phyloP scores from a whole-genome alignment of 2,329 filamentous ascomycete genomes.

The Ophiostoma ulmi region DNA sequence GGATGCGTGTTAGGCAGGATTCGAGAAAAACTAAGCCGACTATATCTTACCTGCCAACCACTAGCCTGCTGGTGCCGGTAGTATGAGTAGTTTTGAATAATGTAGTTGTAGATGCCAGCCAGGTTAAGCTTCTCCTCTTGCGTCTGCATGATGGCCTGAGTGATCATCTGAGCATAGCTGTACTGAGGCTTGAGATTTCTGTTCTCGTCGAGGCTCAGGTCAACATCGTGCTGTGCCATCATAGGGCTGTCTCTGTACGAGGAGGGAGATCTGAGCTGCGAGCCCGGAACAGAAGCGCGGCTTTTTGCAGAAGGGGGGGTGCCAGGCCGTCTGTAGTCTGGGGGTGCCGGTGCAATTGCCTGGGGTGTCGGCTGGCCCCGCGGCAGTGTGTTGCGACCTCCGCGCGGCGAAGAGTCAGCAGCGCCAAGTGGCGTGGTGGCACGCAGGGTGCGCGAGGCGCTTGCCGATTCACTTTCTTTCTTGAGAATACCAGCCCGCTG shows the following conservation, averaged over 20 bases:
- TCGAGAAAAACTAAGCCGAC: neutral
- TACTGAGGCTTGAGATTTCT: slow-evolving; percentile 92
- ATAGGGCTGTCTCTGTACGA: slow-evolving; percentile 37
- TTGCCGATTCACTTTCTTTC: slow-evolving; percentile 28
- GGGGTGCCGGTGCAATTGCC: slow-evolving; percentile 55
- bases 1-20: too few species aligned
- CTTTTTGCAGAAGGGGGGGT: slow-evolving; percentile 51
- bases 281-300: slow-evolving; percentile 31
- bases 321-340: slow-evolving; percentile 55
- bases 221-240: slow-evolving; percentile 54
- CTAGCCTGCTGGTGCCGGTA: slow-evolving; percentile 72
- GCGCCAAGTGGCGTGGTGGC: slow-evolving; percentile 27
- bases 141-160: slow-evolving; percentile 86
- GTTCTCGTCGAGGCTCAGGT: slow-evolving; percentile 75
- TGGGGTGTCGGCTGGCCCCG: slow-evolving; percentile 40
- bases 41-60: slow-evolving; percentile 76
- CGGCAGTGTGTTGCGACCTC: slow-evolving; percentile 29
- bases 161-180: slow-evolving; percentile 95
- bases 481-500: slow-evolving; percentile 57
- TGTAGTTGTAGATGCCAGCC: slow-evolving; percentile 89
- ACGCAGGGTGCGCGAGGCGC: slow-evolving; percentile 22
- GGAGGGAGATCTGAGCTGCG: slow-evolving; percentile 39
- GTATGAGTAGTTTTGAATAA: slow-evolving; percentile 86
- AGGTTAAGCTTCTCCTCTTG: slow-evolving; percentile 84
- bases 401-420: slow-evolving; percentile 28